Percentiles rank a stretch among this genome's conserved stretches.
Evolutionary conservation across 1,284 basidiomycete species (phyloP).

Genomic region (Leucocoprinus gongylophorus): DNA sequence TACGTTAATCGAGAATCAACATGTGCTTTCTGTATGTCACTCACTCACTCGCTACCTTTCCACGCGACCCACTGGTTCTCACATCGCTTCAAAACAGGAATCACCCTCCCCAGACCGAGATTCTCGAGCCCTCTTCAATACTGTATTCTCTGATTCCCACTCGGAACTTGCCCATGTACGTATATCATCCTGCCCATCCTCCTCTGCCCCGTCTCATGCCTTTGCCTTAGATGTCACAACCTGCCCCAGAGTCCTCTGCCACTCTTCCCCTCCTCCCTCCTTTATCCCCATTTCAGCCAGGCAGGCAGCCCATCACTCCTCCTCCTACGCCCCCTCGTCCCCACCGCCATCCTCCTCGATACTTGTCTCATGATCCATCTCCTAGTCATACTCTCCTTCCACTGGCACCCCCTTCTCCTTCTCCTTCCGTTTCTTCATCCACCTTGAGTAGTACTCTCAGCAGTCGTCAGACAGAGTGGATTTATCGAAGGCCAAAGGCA

Average conservation of each 20-base stretch:
- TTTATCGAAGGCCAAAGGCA: conserved; percentile 39
- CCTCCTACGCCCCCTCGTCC: conserved; percentile 13
- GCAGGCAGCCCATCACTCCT: conserved; percentile 9
- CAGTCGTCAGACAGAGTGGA: conserved; percentile 31
- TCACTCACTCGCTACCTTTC: background rate
- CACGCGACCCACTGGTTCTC: background rate
- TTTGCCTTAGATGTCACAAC: background rate
- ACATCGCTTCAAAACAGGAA: background rate
- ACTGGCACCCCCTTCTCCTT: conserved; percentile 10
- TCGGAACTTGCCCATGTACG: background rate
- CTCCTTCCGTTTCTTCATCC: conserved; percentile 22
- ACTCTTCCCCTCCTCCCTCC: background rate
- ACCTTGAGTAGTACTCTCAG: conserved; percentile 10
- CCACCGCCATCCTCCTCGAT: conserved; percentile 5
- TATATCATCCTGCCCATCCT: background rate
- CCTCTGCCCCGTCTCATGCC: background rate
- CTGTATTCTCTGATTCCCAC: conserved; percentile 2
- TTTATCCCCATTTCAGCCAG: conserved; percentile 4
- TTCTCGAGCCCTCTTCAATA: background rate
- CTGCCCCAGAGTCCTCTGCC: too few species aligned
- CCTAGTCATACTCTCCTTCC: background rate
- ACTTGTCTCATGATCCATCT: conserved; percentile 2
- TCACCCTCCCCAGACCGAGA: conserved; percentile 1
- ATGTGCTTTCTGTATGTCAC: conserved; percentile 15
- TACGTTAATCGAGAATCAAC: conserved; percentile 22